Evolutionary conservation across 768 basidiomycete species (phyloP), one percentile per base, ranked within the genome.

Genomic region (Kwoniella pini): DNA sequence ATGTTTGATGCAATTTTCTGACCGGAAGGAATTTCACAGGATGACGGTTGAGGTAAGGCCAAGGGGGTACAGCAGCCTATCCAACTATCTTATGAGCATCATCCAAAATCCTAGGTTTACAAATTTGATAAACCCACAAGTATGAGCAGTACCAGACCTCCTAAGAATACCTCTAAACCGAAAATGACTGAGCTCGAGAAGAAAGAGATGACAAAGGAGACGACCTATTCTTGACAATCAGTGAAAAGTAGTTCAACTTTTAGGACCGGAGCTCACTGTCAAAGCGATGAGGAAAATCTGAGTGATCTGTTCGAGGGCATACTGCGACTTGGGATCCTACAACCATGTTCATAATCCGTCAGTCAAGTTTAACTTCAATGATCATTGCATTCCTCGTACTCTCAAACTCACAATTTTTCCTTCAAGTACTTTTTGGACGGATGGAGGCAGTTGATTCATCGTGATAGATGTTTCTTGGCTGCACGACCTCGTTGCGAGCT

Each of bases 241-340:
- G 33, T 22, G 49, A 33, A 21, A 11, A 27, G 31, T 31, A 12
- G 19, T 42, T 22, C n/a, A n/a, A n/a, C n/a, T n/a, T n/a, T n/a
- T n/a, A n/a, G n/a, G n/a, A n/a, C n/a, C n/a, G n/a, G n/a, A 13
- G 56, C 72, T 55, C n/a, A 71, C 72, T 12, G 68, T 69, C 22
- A 74, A 52, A 27, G 65, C 38, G 28, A 70, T 57, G 21, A 74
- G 54, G 56, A 54, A 70, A n/a, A 57, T 65, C 54, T 74, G 72
- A 9, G 70, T 63, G 45, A 63, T 55, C 11, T 59, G 55, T 28
- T 71, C 70, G 40, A 71, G 44, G 3, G 67, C 46, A 28, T 66
- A 43, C 56, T 74, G 72, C 7, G 67, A 64, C 10, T 68, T 62
- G 4, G 70, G 70, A 54, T 74, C 72, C 72, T 74, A 54, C 12